Conservation (phyloP, 2,329 filamentous ascomycete genomes). For the Albifimbria verrucaria region DNA sequence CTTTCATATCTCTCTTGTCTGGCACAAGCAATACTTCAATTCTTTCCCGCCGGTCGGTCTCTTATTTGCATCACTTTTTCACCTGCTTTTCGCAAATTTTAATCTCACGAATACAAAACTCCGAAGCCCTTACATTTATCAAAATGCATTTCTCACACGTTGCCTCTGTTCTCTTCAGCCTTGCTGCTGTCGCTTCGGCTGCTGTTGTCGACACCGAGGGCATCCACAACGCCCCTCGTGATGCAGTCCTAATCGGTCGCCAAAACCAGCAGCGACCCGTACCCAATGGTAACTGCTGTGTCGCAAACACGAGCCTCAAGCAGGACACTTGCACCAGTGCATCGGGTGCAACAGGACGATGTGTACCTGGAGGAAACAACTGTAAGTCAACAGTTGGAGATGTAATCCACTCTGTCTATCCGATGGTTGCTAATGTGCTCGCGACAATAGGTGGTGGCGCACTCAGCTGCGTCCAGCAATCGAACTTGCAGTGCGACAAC, state of each 20-base stretch:
- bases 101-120: background rate
- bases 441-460: constrained; percentile 14
- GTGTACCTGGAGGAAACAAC: constrained; percentile 31
- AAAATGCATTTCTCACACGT: background rate
- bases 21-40: background rate
- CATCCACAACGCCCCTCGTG: background rate
- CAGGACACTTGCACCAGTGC: constrained; percentile 30
- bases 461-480: constrained; percentile 25
- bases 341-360: constrained; percentile 28
- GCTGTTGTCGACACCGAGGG: background rate
- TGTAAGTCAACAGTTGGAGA: constrained; percentile 28
- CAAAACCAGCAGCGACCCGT: constrained; percentile 32
- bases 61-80: background rate
- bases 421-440: background rate
- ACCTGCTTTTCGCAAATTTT: background rate
- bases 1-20: too few species aligned
- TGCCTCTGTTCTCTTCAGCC: background rate
- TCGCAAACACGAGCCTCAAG: constrained; percentile 30
- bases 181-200: background rate
- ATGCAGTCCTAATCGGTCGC: constrained; percentile 12
- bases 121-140: too few species aligned
- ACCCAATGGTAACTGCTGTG: constrained; percentile 30
- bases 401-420: too few species aligned
- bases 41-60: background rate
- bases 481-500: constrained; percentile 22